These are phyloP conservation scores for Talaromyces trachyspermus DNA, from an alignment of 495 filamentous ascomycete genomes.

Conservation along the genomic window DNA sequence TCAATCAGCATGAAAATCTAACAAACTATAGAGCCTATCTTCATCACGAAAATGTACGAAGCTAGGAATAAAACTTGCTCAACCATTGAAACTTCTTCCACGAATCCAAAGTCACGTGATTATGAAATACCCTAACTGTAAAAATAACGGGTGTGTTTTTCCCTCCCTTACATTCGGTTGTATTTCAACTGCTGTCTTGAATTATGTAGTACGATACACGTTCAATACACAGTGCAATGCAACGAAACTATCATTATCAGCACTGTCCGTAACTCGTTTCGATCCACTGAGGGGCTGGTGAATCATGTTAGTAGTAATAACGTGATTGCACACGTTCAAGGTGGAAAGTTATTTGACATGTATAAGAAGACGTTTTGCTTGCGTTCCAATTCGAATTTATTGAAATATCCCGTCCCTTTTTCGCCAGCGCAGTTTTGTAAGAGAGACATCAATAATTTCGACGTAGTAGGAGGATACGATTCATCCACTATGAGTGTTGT, in stretches of 20 bases:
- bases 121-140: neutral
- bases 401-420: neutral
- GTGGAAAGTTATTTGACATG: neutral
- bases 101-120: conserved; percentile 4
- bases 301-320: neutral
- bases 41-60: no score
- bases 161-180: neutral
- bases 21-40: no score
- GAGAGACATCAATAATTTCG: no score
- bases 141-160: neutral
- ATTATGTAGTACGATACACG: neutral
- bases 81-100: no score
- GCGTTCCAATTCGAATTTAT: neutral
- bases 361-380: neutral
- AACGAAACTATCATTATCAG: neutral
- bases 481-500: neutral
- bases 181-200: neutral
- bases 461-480: neutral
- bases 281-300: conserved; percentile 3
- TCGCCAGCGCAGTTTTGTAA: no score
- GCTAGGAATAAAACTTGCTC: no score
- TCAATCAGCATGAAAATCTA: no score
- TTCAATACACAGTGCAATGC: neutral
- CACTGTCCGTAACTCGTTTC: neutral
- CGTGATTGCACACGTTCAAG: neutral